phyloP scores from a whole-genome alignment of 108 stramenopile species.

The Schizochytrium sp. region DNA sequence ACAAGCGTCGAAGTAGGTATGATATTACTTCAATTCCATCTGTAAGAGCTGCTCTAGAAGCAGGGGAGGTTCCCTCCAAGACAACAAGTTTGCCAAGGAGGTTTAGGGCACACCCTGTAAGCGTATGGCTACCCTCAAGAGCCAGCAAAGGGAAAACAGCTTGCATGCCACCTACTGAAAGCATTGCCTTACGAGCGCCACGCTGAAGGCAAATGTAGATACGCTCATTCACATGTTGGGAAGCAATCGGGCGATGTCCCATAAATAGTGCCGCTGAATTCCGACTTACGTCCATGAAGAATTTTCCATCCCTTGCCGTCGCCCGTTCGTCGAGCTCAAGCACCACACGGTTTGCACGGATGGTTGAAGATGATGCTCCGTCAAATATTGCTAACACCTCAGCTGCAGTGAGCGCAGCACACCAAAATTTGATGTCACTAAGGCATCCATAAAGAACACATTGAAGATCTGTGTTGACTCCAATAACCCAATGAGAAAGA shows the following conservation, averaged over 20 bases:
- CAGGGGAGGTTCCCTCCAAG: not conserved
- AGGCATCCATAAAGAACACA: not conserved
- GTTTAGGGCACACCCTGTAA: slow-evolving; percentile 39
- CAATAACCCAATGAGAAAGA: not conserved
- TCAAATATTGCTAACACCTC: not conserved
- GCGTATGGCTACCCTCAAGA: slow-evolving; percentile 25
- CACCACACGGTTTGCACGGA: not conserved
- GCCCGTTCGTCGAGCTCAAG: slow-evolving; percentile 38
- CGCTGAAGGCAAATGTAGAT: not conserved
- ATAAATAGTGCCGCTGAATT: not conserved
- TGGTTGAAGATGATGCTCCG: not conserved
- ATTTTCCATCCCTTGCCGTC: not conserved
- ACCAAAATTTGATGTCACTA: slow-evolving; percentile 44
- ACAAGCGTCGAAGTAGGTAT: slow-evolving; percentile 9
- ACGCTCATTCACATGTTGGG: not conserved
- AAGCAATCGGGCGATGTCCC: not conserved
- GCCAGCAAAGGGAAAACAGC: slow-evolving; percentile 27
- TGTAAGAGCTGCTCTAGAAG: not conserved
- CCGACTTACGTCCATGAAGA: slow-evolving; percentile 53
- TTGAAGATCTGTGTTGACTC: not conserved
- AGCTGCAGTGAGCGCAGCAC: not conserved
- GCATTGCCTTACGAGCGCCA: slow-evolving; percentile 54
- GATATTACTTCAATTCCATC: slow-evolving; percentile 8
- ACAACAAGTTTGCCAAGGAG: slow-evolving; percentile 41
- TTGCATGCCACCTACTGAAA: slow-evolving; percentile 13